phyloP scores from a whole-genome alignment of 1,139 yeast genomes.

The Suhomyces taliae region DNA sequence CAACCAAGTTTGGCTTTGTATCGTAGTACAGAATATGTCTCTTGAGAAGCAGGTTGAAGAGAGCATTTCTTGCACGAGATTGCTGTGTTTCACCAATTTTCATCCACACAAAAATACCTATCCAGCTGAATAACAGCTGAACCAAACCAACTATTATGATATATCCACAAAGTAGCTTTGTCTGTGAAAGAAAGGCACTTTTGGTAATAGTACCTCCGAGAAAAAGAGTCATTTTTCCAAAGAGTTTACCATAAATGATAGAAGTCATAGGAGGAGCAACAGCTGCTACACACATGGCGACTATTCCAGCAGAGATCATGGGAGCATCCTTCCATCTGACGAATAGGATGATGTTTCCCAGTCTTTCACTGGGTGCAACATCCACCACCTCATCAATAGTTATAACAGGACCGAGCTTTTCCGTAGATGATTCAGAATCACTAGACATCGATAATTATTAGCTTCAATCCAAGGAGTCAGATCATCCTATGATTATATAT shows the following conservation, averaged over 20 bases:
- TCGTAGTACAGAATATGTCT: slow-evolving; percentile 63
- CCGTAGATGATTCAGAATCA: not conserved
- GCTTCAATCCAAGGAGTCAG: no score
- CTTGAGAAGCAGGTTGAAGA: slow-evolving; percentile 39
- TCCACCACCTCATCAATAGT: not conserved
- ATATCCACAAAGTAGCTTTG: slow-evolving; percentile 51
- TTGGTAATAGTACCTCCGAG: slow-evolving; percentile 27
- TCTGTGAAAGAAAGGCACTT: slow-evolving; percentile 40
- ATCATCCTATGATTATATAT: no score
- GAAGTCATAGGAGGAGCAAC: slow-evolving; percentile 63
- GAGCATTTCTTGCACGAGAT: slow-evolving; percentile 47
- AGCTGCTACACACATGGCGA: slow-evolving; percentile 41
- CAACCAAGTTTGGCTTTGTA: slow-evolving; percentile 50
- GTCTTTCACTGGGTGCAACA: not conserved
- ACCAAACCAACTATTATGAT: slow-evolving; percentile 60
- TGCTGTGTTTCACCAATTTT: slow-evolving; percentile 73
- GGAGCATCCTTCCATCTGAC: slow-evolving; percentile 24
- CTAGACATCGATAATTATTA: not conserved
- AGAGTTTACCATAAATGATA: slow-evolving; percentile 64
- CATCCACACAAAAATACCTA: slow-evolving; percentile 64
- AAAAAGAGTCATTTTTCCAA: slow-evolving; percentile 48
- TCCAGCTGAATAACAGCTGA: slow-evolving; percentile 52
- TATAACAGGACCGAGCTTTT: not conserved
- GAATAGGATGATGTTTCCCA: slow-evolving; percentile 27
- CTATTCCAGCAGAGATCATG: slow-evolving; percentile 21